Conservation (phyloP, 2,329 filamentous ascomycete species). For the Mariannaea sp. region DNA sequence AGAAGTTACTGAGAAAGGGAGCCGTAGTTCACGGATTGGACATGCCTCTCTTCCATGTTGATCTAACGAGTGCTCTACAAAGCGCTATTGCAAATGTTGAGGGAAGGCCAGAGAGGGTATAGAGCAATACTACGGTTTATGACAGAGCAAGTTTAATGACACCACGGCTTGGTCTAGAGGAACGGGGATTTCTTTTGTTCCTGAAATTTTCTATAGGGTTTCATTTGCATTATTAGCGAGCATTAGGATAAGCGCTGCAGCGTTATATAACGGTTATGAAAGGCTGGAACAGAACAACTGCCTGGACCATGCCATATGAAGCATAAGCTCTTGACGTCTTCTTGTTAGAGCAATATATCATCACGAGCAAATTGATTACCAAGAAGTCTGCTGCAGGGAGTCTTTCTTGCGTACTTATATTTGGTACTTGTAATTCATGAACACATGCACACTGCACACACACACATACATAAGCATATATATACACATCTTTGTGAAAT, state of each 20-base stretch:
- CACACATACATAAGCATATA: not conserved
- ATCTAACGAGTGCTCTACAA: constrained; percentile 86
- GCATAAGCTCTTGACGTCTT: no score
- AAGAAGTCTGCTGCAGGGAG: no score
- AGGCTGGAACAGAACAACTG: no score
- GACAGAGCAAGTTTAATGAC: not conserved
- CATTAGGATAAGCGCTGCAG: constrained; percentile 3
- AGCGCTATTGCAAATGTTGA: constrained; percentile 82
- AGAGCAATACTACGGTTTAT: constrained; percentile 4
- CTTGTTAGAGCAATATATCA: no score
- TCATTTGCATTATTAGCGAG: constrained; percentile 10
- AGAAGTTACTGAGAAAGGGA: constrained; percentile 52
- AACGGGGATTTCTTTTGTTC: constrained; percentile 1
- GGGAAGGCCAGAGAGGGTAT: constrained; percentile 51
- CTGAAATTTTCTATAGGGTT: constrained; percentile 2
- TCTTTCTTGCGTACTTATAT: no score
- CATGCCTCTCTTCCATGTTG: constrained; percentile 90
- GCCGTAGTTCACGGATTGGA: constrained; percentile 85
- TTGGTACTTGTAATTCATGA: no score
- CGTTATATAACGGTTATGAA: not conserved
- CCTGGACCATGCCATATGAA: no score
- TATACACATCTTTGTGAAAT: not conserved
- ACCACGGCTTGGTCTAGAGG: not conserved
- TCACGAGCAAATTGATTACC: no score
- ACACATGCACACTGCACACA: not conserved